A percentile compares a stretch with the other conserved stretches of the same genome.
phyloP scores from a whole-genome alignment of 192 early-diverging fungal genomes.

The Coemansia sp. region DNA sequence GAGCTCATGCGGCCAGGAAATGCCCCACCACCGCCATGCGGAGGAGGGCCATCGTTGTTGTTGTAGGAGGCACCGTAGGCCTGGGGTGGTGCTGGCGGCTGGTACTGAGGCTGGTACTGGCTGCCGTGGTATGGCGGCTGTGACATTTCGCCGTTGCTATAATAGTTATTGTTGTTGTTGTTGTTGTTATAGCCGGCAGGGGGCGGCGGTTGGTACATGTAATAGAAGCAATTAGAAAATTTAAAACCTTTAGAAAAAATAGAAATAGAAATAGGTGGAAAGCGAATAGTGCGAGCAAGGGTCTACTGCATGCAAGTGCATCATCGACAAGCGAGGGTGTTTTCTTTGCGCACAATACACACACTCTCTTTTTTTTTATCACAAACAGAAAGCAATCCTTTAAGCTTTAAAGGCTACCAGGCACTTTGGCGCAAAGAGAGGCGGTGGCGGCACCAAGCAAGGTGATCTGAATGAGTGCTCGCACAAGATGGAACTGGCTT shows the following conservation, averaged over 20 bases:
- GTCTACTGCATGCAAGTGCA: not conserved
- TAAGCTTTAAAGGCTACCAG: not conserved
- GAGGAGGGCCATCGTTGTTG: not conserved
- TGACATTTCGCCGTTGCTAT: conserved; percentile 6
- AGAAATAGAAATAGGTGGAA: not conserved
- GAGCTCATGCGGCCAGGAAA: conserved; percentile 10
- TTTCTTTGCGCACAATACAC: not conserved
- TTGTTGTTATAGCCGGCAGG: not conserved
- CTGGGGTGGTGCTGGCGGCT: conserved; percentile 8
- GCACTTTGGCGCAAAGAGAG: not conserved
- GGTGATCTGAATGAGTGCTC: not conserved
- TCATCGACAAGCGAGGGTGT: not conserved
- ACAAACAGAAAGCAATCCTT: not conserved
- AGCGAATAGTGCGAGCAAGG: not conserved
- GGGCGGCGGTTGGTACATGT: conserved; percentile 3
- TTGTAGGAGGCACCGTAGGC: conserved; percentile 8
- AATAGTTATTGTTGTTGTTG: not conserved
- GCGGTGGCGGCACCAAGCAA: not conserved
- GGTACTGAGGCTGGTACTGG: conserved; percentile 14
- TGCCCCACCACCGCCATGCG: not conserved
- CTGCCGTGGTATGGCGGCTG: conserved; percentile 8
- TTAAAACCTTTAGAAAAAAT: not conserved
- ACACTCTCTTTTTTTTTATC: not conserved
- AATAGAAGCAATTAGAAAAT: not conserved
- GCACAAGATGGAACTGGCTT: not conserved